A percentile compares a stretch with the other conserved stretches of the same genome.
These are phyloP conservation scores for Marasmius fiardii DNA, from an alignment of 1,284 basidiomycete species.

Conservation along the genomic window DNA sequence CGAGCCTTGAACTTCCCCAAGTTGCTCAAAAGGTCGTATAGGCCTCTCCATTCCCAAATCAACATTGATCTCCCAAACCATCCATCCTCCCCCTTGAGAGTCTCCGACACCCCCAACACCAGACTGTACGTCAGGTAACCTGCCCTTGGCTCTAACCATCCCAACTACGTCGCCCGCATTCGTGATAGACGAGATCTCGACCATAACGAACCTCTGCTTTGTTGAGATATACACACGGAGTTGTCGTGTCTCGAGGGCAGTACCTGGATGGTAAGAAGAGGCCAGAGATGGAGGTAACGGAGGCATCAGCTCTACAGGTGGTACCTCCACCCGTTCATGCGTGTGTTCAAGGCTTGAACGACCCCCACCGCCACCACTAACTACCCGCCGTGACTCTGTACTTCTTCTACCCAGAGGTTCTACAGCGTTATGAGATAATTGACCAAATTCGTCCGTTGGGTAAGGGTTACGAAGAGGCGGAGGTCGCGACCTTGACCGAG, in stretches of 20 bases:
- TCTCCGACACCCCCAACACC: slow-evolving; percentile 28
- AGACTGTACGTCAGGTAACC: slow-evolving; percentile 38
- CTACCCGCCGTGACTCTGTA: neutral
- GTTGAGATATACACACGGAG: slow-evolving; percentile 73
- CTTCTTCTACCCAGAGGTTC: neutral
- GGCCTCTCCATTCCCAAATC: slow-evolving; percentile 91
- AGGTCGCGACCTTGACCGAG: slow-evolving; percentile 1
- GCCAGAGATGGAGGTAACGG: slow-evolving; percentile 10
- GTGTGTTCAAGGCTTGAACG: neutral
- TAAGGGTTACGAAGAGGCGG: neutral
- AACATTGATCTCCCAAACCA: slow-evolving; percentile 76
- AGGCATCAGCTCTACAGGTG: slow-evolving; percentile 9
- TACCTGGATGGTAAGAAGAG: too few relatives aligned
- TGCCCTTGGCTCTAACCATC: slow-evolving; percentile 58
- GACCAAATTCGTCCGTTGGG: neutral
- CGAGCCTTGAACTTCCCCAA: slow-evolving; percentile 70
- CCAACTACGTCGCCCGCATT: slow-evolving; percentile 65
- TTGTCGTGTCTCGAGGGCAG: slow-evolving; percentile 29
- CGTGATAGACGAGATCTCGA: slow-evolving; percentile 60
- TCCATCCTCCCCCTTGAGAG: slow-evolving; percentile 60
- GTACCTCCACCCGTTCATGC: slow-evolving; percentile 2
- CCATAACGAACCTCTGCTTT: slow-evolving; percentile 68
- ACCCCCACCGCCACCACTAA: neutral
- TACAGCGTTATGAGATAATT: neutral
- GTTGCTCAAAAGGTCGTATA: slow-evolving; percentile 75